A percentile compares a stretch with the other conserved stretches of the same genome.
Conservation (phyloP, 1,284 basidiomycete genomes). For the Rhodotorula mucilaginosa region DNA sequence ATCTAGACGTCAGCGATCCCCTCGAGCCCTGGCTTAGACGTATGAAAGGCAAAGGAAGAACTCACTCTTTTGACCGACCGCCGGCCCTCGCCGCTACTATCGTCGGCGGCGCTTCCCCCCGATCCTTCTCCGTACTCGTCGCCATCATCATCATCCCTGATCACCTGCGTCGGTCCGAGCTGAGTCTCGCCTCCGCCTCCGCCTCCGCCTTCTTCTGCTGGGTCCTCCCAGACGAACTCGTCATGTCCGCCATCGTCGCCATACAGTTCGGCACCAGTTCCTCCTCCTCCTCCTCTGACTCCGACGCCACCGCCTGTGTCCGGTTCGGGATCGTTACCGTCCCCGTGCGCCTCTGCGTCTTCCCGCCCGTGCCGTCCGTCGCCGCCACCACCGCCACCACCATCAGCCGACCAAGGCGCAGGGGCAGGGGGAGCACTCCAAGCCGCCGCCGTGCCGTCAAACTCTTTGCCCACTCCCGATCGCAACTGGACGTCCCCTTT, state of each 20-base stretch:
- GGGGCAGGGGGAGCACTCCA: no score
- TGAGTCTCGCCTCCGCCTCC: constrained; percentile 1
- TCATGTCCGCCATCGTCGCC: neutral
- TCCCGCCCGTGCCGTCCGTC: no score
- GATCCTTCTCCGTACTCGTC: neutral
- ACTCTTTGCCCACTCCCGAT: no score
- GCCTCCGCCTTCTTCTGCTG: neutral
- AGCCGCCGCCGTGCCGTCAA: no score
- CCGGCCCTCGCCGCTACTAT: neutral
- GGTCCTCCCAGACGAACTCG: neutral
- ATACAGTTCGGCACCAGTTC: neutral
- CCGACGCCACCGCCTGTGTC: neutral
- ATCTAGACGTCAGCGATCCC: neutral
- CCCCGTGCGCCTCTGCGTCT: no score
- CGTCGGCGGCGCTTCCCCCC: neutral
- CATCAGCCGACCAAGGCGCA: no score
- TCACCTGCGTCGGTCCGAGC: constrained; percentile 28
- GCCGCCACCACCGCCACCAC: no score
- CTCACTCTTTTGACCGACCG: constrained; percentile 27
- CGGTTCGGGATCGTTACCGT: no score
- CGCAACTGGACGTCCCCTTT: neutral
- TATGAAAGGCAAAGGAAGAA: neutral
- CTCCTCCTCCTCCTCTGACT: neutral
- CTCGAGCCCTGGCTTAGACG: neutral
- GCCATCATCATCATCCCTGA: neutral